Evolutionary conservation across 495 filamentous ascomycete species (phyloP).

Genomic region (Jackrogersella multiformis): DNA sequence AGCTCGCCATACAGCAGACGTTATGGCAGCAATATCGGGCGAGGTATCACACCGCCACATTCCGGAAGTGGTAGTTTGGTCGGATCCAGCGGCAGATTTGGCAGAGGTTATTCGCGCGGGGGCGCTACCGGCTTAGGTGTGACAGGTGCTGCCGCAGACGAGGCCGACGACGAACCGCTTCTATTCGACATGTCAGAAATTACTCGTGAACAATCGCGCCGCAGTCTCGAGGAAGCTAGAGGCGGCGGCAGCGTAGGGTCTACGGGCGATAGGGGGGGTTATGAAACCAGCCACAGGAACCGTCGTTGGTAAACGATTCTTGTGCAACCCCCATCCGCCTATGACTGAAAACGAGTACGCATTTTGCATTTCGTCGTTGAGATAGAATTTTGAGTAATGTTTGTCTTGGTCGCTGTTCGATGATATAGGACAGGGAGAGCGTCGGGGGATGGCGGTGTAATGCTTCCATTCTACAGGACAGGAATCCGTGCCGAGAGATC

Average conservation of each 20-base stretch:
- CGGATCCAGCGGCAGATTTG: constrained; percentile 63
- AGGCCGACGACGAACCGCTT: constrained; percentile 79
- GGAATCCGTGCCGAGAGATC: constrained; percentile 22
- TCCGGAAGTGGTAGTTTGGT: constrained; percentile 53
- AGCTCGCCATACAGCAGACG: constrained; percentile 49
- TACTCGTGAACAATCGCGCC: constrained; percentile 66
- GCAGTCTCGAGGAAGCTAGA: constrained; percentile 76
- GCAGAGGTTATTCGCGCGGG: constrained; percentile 58
- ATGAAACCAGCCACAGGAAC: constrained; percentile 44
- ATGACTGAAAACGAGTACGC: neutral
- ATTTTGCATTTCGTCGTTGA: constrained; percentile 19
- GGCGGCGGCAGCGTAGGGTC: constrained; percentile 56
- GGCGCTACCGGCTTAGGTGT: constrained; percentile 61
- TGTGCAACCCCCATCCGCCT: neutral
- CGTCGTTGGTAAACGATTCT: constrained; percentile 44
- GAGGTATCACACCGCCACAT: constrained; percentile 47
- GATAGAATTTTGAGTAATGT: constrained; percentile 19
- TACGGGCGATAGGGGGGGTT: constrained; percentile 45
- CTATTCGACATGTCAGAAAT: constrained; percentile 91
- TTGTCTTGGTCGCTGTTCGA: constrained; percentile 6
- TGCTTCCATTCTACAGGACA: constrained; percentile 11
- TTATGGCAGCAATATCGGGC: constrained; percentile 43
- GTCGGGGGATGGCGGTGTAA: too few relatives aligned
- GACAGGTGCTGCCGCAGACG: constrained; percentile 54
- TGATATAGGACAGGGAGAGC: neutral